A percentile compares a stretch with the other conserved stretches of the same genome.
Evolutionary conservation across 2,329 filamentous ascomycete species (phyloP).

Genomic region (Venturia carpophila): DNA sequence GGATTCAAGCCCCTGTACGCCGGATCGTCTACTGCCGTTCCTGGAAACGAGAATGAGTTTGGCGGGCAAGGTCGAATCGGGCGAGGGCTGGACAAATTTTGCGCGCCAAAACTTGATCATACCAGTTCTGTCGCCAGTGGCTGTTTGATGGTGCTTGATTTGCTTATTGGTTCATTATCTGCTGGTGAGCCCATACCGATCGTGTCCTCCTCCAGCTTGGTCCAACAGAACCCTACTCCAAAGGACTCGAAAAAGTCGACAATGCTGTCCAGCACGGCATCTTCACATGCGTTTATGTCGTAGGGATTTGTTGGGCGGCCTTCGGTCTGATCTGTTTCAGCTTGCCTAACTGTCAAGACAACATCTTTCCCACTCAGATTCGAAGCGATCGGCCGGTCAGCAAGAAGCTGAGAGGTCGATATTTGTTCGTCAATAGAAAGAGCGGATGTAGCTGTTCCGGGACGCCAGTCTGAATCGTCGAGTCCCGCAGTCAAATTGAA

Average conservation of each 20-base stretch:
- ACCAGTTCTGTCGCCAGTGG: not conserved
- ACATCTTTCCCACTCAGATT: not conserved
- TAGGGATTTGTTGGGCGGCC: not conserved
- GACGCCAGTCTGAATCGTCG: not conserved
- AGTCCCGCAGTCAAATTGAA: not conserved
- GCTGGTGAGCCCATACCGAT: not conserved
- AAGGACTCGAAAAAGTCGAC: conserved; percentile 11
- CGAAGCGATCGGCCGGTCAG: not conserved
- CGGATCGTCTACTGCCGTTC: not conserved
- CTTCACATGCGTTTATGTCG: not conserved
- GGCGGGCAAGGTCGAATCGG: not conserved
- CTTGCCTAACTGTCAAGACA: not conserved
- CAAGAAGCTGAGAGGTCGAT: not conserved
- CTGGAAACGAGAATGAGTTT: not conserved
- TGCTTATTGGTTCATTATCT: not conserved
- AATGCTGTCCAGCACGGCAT: not conserved
- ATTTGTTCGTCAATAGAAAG: not conserved
- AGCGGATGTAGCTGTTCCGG: not conserved
- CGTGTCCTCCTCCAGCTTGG: not conserved
- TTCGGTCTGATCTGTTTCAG: not conserved
- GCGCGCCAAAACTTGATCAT: not conserved
- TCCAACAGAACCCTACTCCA: not conserved
- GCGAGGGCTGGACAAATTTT: not conserved
- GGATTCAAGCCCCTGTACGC: not conserved
- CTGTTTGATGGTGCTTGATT: not conserved